These are phyloP conservation scores for Candida rishiriensis DNA, from an alignment of 805 yeast genomes.

Conservation along the genomic window DNA sequence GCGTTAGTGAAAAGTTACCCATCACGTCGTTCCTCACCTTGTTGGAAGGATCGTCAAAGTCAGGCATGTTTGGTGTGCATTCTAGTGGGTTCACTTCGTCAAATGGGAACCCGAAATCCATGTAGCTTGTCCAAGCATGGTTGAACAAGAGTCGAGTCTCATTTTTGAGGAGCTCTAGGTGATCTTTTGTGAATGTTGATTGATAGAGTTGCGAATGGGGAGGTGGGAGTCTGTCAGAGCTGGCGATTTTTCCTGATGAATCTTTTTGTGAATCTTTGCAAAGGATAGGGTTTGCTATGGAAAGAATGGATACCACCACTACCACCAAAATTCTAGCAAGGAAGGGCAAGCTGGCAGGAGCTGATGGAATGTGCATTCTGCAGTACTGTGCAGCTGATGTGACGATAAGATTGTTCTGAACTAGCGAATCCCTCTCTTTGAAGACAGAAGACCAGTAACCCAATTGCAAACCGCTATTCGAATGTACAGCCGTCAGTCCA, in stretches of 20 bases:
- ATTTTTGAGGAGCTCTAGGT: constrained; percentile 25
- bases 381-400: no score
- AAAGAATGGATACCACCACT: no score
- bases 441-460: no score
- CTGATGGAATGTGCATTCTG: no score
- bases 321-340: no score
- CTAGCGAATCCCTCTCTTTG: no score
- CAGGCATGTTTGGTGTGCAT: constrained; percentile 67
- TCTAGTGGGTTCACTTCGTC: constrained; percentile 78
- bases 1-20: constrained; percentile 77
- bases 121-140: constrained; percentile 72
- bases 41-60: constrained; percentile 47
- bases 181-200: constrained; percentile 24
- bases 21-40: constrained; percentile 71
- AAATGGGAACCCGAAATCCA: constrained; percentile 66
- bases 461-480: no score
- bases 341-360: no score
- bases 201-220: constrained; percentile 19
- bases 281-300: no score
- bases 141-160: constrained; percentile 57
- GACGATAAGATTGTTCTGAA: no score
- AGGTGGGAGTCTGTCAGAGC: not conserved
- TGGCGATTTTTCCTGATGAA: not conserved
- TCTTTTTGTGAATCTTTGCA: no score
- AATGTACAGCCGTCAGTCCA: no score